A percentile compares a stretch with the other conserved stretches of the same genome.
phyloP scores from a whole-genome alignment of 1,139 yeast genomes.

The Zygoascus hellenicus region DNA sequence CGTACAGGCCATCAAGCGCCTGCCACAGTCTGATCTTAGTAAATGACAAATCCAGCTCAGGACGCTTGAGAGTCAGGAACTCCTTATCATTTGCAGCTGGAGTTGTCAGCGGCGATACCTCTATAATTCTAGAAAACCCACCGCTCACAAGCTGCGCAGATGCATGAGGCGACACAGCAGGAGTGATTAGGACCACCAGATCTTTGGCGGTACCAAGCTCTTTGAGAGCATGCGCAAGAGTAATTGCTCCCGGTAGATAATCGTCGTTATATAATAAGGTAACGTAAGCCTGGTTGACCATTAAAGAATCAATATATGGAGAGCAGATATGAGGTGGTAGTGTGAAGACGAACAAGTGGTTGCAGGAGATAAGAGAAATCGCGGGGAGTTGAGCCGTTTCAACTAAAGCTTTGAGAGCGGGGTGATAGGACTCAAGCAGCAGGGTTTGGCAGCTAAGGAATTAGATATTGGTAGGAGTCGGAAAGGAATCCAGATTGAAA shows the following conservation, averaged over 20 bases:
- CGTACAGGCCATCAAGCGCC: constrained; percentile 35
- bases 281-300: constrained; percentile 44
- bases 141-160: constrained; percentile 18
- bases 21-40: constrained; percentile 76
- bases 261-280: constrained; percentile 60
- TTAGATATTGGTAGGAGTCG: no score
- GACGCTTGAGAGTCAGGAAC: constrained; percentile 51
- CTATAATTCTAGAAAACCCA: constrained; percentile 32
- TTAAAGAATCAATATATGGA: no score
- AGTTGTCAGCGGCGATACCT: constrained; percentile 31
- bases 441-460: no score
- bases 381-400: no score
- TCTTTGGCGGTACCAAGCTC: constrained; percentile 20
- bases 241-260: constrained; percentile 73
- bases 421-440: no score
- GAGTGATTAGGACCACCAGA: constrained; percentile 34
- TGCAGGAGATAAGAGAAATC: no score
- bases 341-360: no score
- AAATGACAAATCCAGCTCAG: constrained; percentile 66
- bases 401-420: no score
- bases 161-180: constrained; percentile 24
- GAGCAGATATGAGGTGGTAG: no score
- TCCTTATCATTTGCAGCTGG: constrained; percentile 29
- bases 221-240: constrained; percentile 46
- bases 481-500: no score